Evolutionary conservation across 257 asterid genomes (phyloP), one percentile per base, ranked within the genome.

Genomic region (Rubia yunnanensis): DNA sequence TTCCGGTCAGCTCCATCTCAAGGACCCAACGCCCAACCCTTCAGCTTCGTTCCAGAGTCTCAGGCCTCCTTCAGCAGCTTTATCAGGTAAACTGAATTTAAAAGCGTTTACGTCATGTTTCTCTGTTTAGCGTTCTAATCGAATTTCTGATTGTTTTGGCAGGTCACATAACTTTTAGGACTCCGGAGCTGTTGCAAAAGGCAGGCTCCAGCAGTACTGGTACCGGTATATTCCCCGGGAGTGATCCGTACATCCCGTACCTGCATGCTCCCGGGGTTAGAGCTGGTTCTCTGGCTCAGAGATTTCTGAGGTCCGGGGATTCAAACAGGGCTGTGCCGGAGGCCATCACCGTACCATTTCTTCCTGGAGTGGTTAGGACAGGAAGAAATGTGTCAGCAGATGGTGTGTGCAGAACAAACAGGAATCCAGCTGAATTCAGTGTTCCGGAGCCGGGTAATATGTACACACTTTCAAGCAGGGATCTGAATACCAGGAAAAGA

Each of bases 381-480:
- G 10, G 36, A 27, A 74, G 32, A 18, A 32, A 10, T 15, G 22
- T 44, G 38, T 30, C 59, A 5, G 34, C 46, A 15, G 69, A 68
- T 5, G 66, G 60, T 41, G 18, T 38, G 7, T 54, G 82, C 24
- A 28, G 46, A 18, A 77, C 75, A 23, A 88, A 92, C 65, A 70
- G 71, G 46, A 92, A 87, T 74, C 98, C 98, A 10, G 88, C 85
- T 46, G 96, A 92, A 22, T 82, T 90, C 66, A 79, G 80, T 73
- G 5, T 70, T n/a, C 87, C 83, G 7, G 82, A 75, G 32, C 80
- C 85, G 41, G 75, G 79, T 64, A 83, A 84, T 50, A 66, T 64
- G 70, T 87, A 49, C 73, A 86, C 86, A 0, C 66, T 84, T 44
- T 58, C 73, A 49, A 78, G 77, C 5, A 77, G 65, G 69, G 91